phyloP scores from a whole-genome alignment of 1,139 yeast genomes.

The Debaryomyces sp. region DNA sequence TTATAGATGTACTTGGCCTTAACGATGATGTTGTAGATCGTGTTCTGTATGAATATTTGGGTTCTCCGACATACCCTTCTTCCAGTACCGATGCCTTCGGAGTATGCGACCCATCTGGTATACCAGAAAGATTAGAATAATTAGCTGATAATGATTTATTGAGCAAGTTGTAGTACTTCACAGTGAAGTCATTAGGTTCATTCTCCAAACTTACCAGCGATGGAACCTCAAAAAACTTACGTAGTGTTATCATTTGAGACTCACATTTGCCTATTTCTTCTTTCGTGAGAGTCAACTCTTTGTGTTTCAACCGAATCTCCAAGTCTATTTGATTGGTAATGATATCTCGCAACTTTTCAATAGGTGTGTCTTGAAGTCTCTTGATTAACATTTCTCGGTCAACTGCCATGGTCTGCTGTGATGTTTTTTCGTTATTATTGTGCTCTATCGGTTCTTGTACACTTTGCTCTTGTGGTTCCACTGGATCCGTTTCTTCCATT shows the following conservation, averaged over 20 bases:
- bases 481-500: not conserved
- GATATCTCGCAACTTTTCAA: conserved; percentile 41
- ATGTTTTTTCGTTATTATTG: not conserved
- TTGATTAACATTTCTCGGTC: conserved; percentile 19
- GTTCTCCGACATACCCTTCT: conserved; percentile 6
- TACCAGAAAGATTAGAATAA: conserved; percentile 21
- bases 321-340: conserved; percentile 60
- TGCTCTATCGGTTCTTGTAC: not conserved
- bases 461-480: not conserved
- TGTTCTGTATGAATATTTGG: conserved; percentile 42
- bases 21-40: conserved; percentile 54
- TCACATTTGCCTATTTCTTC: conserved; percentile 68
- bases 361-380: conserved; percentile 36
- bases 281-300: conserved; percentile 60
- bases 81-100: conserved; percentile 1
- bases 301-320: conserved; percentile 71
- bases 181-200: conserved; percentile 55
- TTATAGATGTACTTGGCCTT: conserved; percentile 36
- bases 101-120: conserved; percentile 1
- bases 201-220: conserved; percentile 33
- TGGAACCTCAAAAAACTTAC: conserved; percentile 56
- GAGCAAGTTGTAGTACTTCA: conserved; percentile 45
- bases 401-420: not conserved
- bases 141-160: conserved; percentile 39
- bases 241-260: conserved; percentile 56